These are phyloP conservation scores for Monilinia vaccinii-corymbosi DNA, from an alignment of 2,329 filamentous ascomycete genomes.

Conservation along the genomic window DNA sequence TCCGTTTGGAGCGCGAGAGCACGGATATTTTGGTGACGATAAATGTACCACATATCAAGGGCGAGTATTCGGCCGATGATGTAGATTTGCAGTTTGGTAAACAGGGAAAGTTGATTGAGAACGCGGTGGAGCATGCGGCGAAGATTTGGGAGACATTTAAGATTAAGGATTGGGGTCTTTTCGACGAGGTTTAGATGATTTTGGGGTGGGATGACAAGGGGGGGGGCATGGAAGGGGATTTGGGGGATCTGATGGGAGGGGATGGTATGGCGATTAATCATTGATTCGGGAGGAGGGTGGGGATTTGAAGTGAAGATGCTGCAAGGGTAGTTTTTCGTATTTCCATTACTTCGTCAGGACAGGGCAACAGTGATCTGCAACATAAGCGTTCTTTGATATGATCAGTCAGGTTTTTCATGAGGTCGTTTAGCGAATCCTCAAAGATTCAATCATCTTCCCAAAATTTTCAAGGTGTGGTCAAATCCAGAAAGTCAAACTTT, in stretches of 20 bases:
- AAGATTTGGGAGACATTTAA: constrained; percentile 65
- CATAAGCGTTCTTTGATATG: neutral
- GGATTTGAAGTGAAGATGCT: neutral
- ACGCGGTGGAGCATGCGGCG: constrained; percentile 57
- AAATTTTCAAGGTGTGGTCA: constrained; percentile 22
- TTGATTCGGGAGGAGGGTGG: neutral
- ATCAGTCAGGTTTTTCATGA: neutral
- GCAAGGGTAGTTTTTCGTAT: neutral
- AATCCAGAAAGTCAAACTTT: constrained; percentile 28
- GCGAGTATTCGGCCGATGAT: constrained; percentile 64
- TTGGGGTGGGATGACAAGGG: too few relatives aligned
- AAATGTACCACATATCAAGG: constrained; percentile 76
- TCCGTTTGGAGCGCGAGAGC: constrained; percentile 63
- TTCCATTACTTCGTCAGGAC: neutral
- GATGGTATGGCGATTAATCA: neutral
- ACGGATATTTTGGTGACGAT: constrained; percentile 81
- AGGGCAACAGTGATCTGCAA: neutral
- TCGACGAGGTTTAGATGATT: constrained; percentile 26
- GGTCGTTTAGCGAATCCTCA: neutral
- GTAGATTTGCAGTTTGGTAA: constrained; percentile 58
- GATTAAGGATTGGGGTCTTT: constrained; percentile 73
- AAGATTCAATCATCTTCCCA: neutral
- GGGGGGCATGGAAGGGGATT: too few relatives aligned
- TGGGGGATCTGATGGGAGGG: neutral
- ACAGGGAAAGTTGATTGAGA: constrained; percentile 58